Evolutionary conservation across 1,284 basidiomycete genomes (phyloP).

Genomic region (Marasmius fiardii): DNA sequence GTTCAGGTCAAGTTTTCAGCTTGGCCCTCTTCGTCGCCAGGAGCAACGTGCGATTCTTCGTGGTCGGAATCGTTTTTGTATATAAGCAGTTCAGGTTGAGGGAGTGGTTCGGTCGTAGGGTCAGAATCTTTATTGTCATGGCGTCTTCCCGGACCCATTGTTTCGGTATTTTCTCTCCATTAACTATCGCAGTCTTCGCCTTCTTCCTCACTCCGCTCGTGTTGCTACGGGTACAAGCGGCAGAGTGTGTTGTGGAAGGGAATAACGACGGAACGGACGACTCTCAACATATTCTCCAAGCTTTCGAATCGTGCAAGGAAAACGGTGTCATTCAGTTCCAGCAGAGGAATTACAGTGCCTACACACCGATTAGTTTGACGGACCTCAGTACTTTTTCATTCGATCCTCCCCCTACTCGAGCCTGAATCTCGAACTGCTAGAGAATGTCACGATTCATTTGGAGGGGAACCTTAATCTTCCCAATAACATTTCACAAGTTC

Average conservation of each 20-base stretch:
- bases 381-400: conserved; percentile 26
- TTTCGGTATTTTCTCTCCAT: not conserved
- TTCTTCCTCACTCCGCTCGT: not conserved
- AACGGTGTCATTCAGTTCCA: conserved; percentile 37
- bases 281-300: conserved; percentile 32
- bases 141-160: not conserved
- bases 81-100: too few species aligned
- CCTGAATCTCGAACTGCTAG: conserved; percentile 15
- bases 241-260: conserved; percentile 18
- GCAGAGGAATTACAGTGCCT: conserved; percentile 36
- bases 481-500: conserved; percentile 37
- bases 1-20: too few species aligned
- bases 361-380: conserved; percentile 31
- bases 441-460: conserved; percentile 41
- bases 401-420: not conserved
- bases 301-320: conserved; percentile 33
- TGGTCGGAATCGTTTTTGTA: too few species aligned
- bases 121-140: not conserved
- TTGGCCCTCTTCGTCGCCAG: too few species aligned
- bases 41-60: too few species aligned
- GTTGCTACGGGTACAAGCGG: conserved; percentile 4
- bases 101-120: not conserved
- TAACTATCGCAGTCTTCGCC: not conserved
- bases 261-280: conserved; percentile 33
- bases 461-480: conserved; percentile 45